Conservation (phyloP, 164 flowering plant genomes). For the Chloranthus sessilifolius region DNA sequence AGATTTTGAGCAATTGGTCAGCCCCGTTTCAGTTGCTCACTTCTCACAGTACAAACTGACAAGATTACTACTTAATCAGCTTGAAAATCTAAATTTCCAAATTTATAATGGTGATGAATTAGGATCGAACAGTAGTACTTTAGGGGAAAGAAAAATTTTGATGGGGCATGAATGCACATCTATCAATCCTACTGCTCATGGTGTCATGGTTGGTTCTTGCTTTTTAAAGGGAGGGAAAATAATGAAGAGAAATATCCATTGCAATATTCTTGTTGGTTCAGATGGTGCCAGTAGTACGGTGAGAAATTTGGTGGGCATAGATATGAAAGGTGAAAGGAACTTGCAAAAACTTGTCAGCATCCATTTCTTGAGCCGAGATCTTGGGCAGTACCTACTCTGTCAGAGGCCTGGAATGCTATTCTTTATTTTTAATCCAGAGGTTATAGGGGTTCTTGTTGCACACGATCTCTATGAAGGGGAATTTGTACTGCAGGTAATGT, state of each 20-base stretch:
- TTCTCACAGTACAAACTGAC: conserved; percentile 85
- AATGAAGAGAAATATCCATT: conserved; percentile 41
- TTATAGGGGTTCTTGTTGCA: conserved; percentile 92
- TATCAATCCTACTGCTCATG: conserved; percentile 36
- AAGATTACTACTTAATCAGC: conserved; percentile 51
- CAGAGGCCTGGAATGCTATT: conserved; percentile 94
- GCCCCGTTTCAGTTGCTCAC: conserved; percentile 93
- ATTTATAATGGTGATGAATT: conserved; percentile 25
- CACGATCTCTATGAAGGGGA: conserved; percentile 93
- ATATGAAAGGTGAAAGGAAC: conserved; percentile 69
- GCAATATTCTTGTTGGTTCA: conserved; percentile 68
- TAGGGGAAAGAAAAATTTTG: conserved; percentile 41
- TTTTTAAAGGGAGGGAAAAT: conserved; percentile 39
- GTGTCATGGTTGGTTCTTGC: conserved; percentile 49
- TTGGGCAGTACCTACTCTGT: conserved; percentile 64
- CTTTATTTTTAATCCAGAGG: conserved; percentile 85
- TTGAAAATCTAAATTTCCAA: conserved; percentile 45
- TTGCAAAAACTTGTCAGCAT: conserved; percentile 89
- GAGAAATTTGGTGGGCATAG: conserved; percentile 62
- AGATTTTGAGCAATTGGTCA: conserved; percentile 76
- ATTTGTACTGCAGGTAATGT: conserved; percentile 84
- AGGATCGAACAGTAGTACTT: conserved; percentile 10
- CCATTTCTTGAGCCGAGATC: conserved; percentile 76
- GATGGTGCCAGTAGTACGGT: conserved; percentile 96
- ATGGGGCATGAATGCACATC: conserved; percentile 85